A percentile compares a stretch with the other conserved stretches of the same genome.
These are phyloP conservation scores for Nigrospora sphaerica DNA, from an alignment of 2,329 filamentous ascomycete species.

Conservation along the genomic window DNA sequence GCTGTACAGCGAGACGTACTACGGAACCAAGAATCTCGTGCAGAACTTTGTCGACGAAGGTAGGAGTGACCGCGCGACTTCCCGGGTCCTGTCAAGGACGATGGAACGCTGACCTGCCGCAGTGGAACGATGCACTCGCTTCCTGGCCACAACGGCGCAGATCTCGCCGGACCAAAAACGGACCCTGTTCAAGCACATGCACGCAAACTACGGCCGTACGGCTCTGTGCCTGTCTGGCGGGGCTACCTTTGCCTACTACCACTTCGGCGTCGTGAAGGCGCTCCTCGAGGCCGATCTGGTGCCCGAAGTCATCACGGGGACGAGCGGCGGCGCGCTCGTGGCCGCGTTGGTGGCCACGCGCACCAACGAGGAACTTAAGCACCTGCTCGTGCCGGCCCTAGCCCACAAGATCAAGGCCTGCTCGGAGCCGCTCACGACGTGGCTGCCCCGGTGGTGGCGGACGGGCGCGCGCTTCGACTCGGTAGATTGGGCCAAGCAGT, in stretches of 20 bases:
- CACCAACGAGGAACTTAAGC: conserved; percentile 84
- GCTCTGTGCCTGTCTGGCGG: conserved; percentile 90
- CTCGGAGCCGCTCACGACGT: conserved; percentile 66
- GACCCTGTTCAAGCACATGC: conserved; percentile 76
- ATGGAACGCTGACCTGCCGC: background rate
- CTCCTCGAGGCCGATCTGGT: conserved; percentile 79
- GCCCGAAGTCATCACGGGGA: conserved; percentile 92
- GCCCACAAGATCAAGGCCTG: conserved; percentile 80
- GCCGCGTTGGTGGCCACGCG: conserved; percentile 82
- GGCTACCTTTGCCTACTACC: conserved; percentile 92
- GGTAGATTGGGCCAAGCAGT: conserved; percentile 79
- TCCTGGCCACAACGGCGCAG: conserved; percentile 61
- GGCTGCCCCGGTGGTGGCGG: conserved; percentile 80
- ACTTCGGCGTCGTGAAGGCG: conserved; percentile 87
- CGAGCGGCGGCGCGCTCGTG: conserved; percentile 86
- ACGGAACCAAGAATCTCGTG: conserved; percentile 90
- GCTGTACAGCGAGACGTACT: conserved; percentile 96
- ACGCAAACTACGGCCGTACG: conserved; percentile 86
- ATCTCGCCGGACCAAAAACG: conserved; percentile 69
- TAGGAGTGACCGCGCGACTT: conserved; percentile 27
- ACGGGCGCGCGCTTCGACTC: conserved; percentile 94
- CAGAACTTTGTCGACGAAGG: conserved; percentile 85
- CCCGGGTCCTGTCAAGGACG: background rate
- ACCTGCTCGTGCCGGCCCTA: conserved; percentile 80
- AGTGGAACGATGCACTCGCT: conserved; percentile 60